Base-by-base conservation (phyloP, 352 stramenopile genomes). In the Phytopythium helicoides region DNA sequence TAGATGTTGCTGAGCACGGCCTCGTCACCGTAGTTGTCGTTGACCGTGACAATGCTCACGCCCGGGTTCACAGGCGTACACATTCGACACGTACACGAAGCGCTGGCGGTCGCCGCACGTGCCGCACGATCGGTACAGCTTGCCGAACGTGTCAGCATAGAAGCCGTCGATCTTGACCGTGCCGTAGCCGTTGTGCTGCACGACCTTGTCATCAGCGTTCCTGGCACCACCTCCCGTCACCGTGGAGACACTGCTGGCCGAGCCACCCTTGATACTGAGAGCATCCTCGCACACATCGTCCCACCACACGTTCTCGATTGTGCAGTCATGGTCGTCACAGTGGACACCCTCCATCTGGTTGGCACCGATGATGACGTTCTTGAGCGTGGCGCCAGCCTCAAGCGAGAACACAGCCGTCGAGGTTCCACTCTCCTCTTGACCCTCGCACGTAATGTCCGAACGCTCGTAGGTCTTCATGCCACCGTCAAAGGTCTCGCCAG, bases 181-280 rank as follows among this genome's bases (percentile, higher is more conserved):
- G n/a, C n/a, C n/a, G n/a, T n/a, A n/a, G n/a, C n/a, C n/a, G n/a
- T n/a, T n/a, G n/a, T n/a, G n/a, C n/a, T n/a, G n/a, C n/a, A n/a
- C n/a, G n/a, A n/a, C 56, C 60, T 82, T 82, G 71, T 81, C 71
- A 26, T 79, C 67, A 16, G 68, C 71, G 19, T 67, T 56, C 19
- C 60, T 64, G 1, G 71, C 71, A 33, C 71, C 71, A 15, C 71
- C 68, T 33, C 68, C 71, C 3, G 62, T 60, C 19, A 74, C 59
- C 31, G 67, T 61, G 11, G 62, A 67, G 25, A 73, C 51, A 37
- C 64, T 73, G 47, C 52, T 26, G 11, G 55, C 51, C 12, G 22
- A 63, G 34, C 66, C 66, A n/a, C 58, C 54, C 47, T 71, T 74
- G 40, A 74, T 58, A n/a, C 58, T 70, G 18, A 71, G 53, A 0